These are phyloP conservation scores for Talaromyces sp. DNA, from an alignment of 2,329 filamentous ascomycete species.

Conservation along the genomic window DNA sequence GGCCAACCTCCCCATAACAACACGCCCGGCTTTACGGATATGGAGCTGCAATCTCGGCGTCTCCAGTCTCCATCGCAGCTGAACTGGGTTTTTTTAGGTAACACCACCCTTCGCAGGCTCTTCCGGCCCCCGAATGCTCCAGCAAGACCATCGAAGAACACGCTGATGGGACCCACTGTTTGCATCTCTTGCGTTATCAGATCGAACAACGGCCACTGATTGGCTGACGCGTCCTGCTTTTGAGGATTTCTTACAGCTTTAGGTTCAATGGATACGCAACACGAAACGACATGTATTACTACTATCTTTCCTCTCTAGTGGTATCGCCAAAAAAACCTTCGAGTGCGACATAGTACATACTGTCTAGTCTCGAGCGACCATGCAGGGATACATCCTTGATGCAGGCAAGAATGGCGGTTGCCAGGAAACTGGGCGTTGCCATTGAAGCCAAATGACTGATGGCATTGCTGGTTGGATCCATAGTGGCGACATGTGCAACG, in stretches of 20 bases:
- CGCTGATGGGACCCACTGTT: neutral
- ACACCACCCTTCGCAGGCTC: neutral
- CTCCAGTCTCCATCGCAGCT: neutral
- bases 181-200: conserved; percentile 11
- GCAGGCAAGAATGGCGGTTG: neutral
- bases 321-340: neutral
- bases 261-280: neutral
- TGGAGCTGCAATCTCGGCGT: conserved; percentile 3
- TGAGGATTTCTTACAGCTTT: neutral
- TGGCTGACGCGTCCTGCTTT: conserved; percentile 8
- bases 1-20: conserved; percentile 2
- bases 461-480: neutral
- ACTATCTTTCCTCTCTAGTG: neutral
- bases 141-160: neutral
- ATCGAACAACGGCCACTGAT: conserved; percentile 1
- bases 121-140: conserved; percentile 1
- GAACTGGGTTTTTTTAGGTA: neutral
- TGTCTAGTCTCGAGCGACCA: neutral
- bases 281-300: neutral
- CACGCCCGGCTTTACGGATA: conserved; percentile 13
- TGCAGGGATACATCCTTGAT: neutral
- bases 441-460: neutral
- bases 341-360: neutral
- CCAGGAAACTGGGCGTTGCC: neutral
- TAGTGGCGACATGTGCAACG: neutral